These are phyloP conservation scores for Cyberlindnera bimundalis DNA, from an alignment of 805 yeast genomes.

Conservation along the genomic window DNA sequence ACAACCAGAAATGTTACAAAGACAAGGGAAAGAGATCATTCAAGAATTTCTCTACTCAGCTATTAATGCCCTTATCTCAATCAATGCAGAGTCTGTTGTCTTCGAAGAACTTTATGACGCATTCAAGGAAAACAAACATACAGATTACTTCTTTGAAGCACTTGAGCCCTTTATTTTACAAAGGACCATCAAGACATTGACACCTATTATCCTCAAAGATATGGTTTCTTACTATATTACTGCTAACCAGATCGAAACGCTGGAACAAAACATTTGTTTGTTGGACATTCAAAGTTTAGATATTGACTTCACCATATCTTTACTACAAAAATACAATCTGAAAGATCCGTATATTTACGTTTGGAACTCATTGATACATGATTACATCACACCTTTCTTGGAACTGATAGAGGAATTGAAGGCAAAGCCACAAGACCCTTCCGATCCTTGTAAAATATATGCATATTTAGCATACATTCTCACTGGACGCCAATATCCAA, in stretches of 20 bases:
- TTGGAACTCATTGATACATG: slow-evolving; percentile 67
- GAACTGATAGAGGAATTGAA: slow-evolving; percentile 46
- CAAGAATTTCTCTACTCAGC: slow-evolving; percentile 34
- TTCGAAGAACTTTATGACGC: slow-evolving; percentile 46
- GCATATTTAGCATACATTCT: slow-evolving; percentile 65
- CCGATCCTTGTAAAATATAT: slow-evolving; percentile 36
- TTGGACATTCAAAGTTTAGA: slow-evolving; percentile 69
- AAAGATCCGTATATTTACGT: slow-evolving; percentile 65
- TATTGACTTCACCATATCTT: slow-evolving; percentile 65
- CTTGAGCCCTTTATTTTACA: slow-evolving; percentile 50
- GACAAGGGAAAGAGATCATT: slow-evolving; percentile 25
- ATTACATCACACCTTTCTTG: slow-evolving; percentile 66
- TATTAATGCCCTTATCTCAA: slow-evolving; percentile 39
- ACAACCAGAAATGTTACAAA: slow-evolving; percentile 9
- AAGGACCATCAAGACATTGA: slow-evolving; percentile 43
- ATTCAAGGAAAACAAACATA: slow-evolving; percentile 30
- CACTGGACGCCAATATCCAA: slow-evolving; percentile 81
- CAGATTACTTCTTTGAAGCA: slow-evolving; percentile 44
- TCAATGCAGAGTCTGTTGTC: slow-evolving; percentile 33
- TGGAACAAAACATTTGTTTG: slow-evolving; percentile 68
- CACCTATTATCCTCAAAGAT: slow-evolving; percentile 61
- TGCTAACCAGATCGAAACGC: slow-evolving; percentile 38
- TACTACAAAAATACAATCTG: slow-evolving; percentile 55
- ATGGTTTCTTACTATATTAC: slow-evolving; percentile 52
- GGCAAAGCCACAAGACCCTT: neutral